Evolutionary conservation across 1,139 yeast species (phyloP), one percentile per base, ranked within the genome.

Genomic region (Candida tetrigidarum): DNA sequence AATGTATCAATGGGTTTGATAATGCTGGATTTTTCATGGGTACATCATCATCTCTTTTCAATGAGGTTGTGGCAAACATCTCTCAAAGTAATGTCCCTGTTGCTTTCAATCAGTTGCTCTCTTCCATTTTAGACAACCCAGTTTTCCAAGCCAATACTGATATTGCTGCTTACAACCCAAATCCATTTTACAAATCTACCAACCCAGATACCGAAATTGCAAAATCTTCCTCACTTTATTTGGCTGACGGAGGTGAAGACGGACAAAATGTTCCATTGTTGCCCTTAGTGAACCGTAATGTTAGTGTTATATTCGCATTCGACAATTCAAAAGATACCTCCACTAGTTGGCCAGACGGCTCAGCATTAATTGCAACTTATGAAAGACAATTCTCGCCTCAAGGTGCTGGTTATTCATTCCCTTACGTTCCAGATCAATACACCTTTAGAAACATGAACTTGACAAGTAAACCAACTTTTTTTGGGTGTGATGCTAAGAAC

Each of bases 21-120:
- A 87, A 87, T 59, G 85, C 87, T 4, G 96, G 92, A 1, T 87
- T 80, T 60, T 71, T 85, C 36, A 66, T 86, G 64, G 96, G 95
- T 36, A 84, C 95, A 2, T 85, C 95, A 0, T 84, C 96, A 0
- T 75, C 93, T 0, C 69, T 90, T 45, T 89, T 89, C 69, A 36
- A 36, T 6, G 14, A 36, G 25, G 32, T 19, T 10, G 39, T 44
- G 6, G 12, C 39, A 7, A n/a, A 38, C 9, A 14, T 47, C 18
- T 39, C 29, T 6, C 5, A 27, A 4, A n/a, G 43, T 11, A 18
- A 32, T 4, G 19, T 47, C 9, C 52, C 52, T 1, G 19, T 23
- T 1, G 41, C 45, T 76, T 12, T 64, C 64, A 22, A 59, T 63
- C 41, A 69, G 34, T 57, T 83, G 42, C 71, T 80, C 25, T 62